These are phyloP conservation scores for Phytopythium litorale DNA, from an alignment of 352 stramenopile genomes.

Conservation along the genomic window DNA sequence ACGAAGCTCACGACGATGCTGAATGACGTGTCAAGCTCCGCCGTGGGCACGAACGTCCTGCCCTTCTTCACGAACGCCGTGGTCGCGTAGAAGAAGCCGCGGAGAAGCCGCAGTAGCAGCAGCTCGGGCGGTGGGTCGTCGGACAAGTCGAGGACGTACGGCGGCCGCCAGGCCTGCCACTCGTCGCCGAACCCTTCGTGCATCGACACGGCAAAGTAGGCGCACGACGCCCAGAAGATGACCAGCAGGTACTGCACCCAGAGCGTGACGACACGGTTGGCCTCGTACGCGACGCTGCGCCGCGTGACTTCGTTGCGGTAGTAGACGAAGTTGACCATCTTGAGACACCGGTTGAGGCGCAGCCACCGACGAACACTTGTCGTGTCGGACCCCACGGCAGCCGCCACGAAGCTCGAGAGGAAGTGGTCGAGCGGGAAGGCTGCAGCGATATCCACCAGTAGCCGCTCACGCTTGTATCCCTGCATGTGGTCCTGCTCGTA, in stretches of 20 bases:
- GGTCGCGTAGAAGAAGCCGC: conserved; percentile 44
- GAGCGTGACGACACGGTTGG: conserved; percentile 48
- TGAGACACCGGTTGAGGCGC: conserved; percentile 51
- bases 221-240: conserved; percentile 65
- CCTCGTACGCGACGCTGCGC: conserved; percentile 49
- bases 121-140: conserved; percentile 24
- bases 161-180: conserved; percentile 56
- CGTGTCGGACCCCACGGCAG: not conserved
- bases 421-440: conserved; percentile 55
- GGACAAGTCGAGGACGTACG: conserved; percentile 15
- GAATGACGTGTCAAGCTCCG: conserved; percentile 42
- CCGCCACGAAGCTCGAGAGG: conserved; percentile 13
- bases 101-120: conserved; percentile 38
- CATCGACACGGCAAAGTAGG: conserved; percentile 59
- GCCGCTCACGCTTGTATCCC: conserved; percentile 48
- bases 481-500: conserved; percentile 57
- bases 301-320: conserved; percentile 66
- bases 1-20: conserved; percentile 47
- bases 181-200: conserved; percentile 42
- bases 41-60: conserved; percentile 38
- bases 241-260: conserved; percentile 51
- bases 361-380: conserved; percentile 27
- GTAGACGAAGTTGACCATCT: conserved; percentile 47
- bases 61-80: conserved; percentile 63
- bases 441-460: conserved; percentile 33